A percentile compares a stretch with the other conserved stretches of the same genome.
Conservation (phyloP, 2,329 filamentous ascomycete genomes). For the Aspergillus brasiliensis region DNA sequence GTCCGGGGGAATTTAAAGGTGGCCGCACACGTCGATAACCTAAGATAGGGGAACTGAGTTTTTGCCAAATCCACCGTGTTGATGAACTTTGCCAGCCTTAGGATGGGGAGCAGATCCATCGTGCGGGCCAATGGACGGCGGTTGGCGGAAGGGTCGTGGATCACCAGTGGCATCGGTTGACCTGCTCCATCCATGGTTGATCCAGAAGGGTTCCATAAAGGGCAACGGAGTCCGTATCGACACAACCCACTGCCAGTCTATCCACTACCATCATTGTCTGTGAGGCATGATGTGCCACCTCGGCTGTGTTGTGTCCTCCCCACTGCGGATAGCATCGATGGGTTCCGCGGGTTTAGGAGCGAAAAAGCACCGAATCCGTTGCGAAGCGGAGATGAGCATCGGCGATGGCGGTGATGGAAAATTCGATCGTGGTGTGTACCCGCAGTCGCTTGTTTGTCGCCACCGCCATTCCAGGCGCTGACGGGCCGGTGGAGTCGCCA, state of each 20-base stretch:
- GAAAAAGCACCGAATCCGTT: neutral
- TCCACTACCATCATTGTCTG: neutral
- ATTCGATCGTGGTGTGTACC: neutral
- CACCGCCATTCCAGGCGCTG: neutral
- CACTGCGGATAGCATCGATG: neutral
- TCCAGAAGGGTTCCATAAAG: slow-evolving; percentile 3
- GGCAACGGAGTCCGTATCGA: neutral
- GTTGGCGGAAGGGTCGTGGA: slow-evolving; percentile 17
- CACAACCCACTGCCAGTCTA: neutral
- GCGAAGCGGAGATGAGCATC: neutral
- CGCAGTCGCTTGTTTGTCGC: neutral
- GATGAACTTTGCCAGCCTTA: neutral
- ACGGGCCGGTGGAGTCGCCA: slow-evolving; percentile 2
- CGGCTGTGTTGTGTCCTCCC: neutral
- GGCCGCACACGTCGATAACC: slow-evolving; percentile 1
- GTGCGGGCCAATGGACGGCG: slow-evolving; percentile 15
- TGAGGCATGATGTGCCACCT: neutral
- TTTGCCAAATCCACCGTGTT: slow-evolving; percentile 6
- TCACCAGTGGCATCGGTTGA: slow-evolving; percentile 15
- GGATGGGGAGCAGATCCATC: slow-evolving; percentile 12
- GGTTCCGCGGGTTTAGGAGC: neutral
- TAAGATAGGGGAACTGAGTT: slow-evolving; percentile 8
- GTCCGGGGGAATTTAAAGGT: slow-evolving; percentile 1
- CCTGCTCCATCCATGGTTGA: slow-evolving; percentile 14
- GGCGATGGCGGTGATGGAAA: neutral